These are phyloP conservation scores for Gloeophyllum trabeum DNA, from an alignment of 768 basidiomycete species.

Conservation along the genomic window DNA sequence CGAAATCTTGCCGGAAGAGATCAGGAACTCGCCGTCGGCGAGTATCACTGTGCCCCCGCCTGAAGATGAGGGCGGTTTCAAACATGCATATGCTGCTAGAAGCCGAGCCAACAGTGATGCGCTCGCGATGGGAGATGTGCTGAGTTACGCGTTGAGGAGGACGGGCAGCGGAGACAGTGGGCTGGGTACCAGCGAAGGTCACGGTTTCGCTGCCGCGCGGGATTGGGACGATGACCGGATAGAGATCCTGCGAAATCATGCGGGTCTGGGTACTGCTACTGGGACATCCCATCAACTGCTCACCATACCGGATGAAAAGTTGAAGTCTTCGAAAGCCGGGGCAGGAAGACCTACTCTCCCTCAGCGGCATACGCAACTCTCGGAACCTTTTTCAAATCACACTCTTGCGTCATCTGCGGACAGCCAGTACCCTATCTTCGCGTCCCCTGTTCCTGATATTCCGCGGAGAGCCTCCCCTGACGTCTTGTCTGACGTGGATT, in stretches of 20 bases:
- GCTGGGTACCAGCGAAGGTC: conserved; percentile 34
- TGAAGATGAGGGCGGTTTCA: background rate
- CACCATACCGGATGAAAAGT: too few relatives aligned
- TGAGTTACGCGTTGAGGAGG: conserved; percentile 33
- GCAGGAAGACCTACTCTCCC: conserved; percentile 5
- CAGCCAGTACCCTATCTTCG: too few relatives aligned
- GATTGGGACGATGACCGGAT: conserved; percentile 4
- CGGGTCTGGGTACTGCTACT: background rate
- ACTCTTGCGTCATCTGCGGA: background rate
- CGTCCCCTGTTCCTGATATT: conserved; percentile 11
- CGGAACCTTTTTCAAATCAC: background rate
- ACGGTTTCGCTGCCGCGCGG: conserved; percentile 10
- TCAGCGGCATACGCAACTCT: conserved; percentile 7
- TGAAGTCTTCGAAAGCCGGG: conserved; percentile 1
- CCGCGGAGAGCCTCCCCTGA: conserved; percentile 18
- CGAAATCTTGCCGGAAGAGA: conserved; percentile 17
- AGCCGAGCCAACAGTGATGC: conserved; percentile 27
- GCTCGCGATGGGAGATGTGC: conserved; percentile 50
- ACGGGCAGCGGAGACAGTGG: conserved; percentile 29
- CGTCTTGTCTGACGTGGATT: conserved; percentile 19
- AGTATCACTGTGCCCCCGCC: background rate
- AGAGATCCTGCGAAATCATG: background rate
- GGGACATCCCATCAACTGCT: too few relatives aligned
- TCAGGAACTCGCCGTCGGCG: conserved; percentile 16
- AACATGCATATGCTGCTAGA: background rate